Conservation (phyloP, 1,284 basidiomycete genomes). For the Heterobasidion parviporum region DNA sequence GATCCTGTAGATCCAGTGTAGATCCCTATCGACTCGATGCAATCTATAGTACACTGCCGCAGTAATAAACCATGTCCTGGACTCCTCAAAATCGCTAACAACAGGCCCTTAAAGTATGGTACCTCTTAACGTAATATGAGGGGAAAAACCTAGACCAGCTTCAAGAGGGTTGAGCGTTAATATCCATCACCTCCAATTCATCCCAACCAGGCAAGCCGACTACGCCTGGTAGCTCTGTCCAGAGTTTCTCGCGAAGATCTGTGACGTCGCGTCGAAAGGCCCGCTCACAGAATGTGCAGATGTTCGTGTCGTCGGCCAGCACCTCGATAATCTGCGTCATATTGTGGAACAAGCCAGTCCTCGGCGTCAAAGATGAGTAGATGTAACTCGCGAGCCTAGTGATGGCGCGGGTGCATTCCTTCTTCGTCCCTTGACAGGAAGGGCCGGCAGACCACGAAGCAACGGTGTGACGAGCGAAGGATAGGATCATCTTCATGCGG, state of each 20-base stretch:
- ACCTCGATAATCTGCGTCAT: conserved; percentile 41
- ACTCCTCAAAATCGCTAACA: no score
- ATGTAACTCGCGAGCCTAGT: conserved; percentile 32
- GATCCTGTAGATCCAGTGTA: no score
- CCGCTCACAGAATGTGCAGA: conserved; percentile 37
- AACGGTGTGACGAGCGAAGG: conserved; percentile 40
- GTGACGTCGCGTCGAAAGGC: conserved; percentile 34
- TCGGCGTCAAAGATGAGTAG: conserved; percentile 40
- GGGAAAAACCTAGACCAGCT: no score
- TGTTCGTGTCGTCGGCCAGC: conserved; percentile 25
- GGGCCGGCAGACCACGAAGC: conserved; percentile 22
- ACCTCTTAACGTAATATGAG: no score
- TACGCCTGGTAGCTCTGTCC: conserved; percentile 39
- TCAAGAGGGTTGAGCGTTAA: conserved; percentile 8
- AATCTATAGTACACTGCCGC: no score
- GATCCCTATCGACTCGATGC: no score
- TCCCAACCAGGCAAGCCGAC: conserved; percentile 39
- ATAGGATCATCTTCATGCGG: conserved; percentile 39
- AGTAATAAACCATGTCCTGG: no score
- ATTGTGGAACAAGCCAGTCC: conserved; percentile 47
- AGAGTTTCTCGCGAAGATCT: conserved; percentile 30
- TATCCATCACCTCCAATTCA: conserved; percentile 26
- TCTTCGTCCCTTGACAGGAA: conserved; percentile 14
- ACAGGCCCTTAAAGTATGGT: no score
- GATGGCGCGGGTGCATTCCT: conserved; percentile 35